Percentiles rank a stretch among this genome's conserved stretches.
Evolutionary conservation across 1,284 basidiomycete genomes (phyloP).

Genomic region (Ustilago loliicola): DNA sequence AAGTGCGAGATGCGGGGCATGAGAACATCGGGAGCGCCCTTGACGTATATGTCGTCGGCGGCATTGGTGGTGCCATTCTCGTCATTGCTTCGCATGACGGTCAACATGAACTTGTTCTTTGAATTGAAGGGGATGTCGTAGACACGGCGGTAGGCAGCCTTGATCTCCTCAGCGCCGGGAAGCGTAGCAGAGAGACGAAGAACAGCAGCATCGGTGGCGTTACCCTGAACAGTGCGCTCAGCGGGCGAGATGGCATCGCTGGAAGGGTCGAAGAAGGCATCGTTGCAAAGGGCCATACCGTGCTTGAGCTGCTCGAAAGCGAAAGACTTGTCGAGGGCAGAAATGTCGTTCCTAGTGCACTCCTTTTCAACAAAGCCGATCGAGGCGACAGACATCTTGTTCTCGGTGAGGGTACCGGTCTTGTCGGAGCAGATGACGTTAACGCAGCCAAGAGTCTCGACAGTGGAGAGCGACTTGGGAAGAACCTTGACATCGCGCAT

Average conservation of each 20-base stretch:
- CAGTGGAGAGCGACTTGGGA: constrained; percentile 77
- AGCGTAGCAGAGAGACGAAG: constrained; percentile 76
- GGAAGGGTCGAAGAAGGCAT: constrained; percentile 74
- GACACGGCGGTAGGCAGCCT: constrained; percentile 70
- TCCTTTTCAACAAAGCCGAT: constrained; percentile 69
- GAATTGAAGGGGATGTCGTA: constrained; percentile 76
- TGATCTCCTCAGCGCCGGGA: constrained; percentile 65
- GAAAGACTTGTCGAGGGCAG: constrained; percentile 24
- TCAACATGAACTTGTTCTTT: constrained; percentile 79
- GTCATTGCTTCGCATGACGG: constrained; percentile 69
- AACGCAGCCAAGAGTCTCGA: constrained; percentile 78
- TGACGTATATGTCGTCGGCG: constrained; percentile 53
- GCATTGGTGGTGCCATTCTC: constrained; percentile 65
- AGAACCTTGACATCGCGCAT: constrained; percentile 80
- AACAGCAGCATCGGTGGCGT: constrained; percentile 78
- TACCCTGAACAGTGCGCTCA: constrained; percentile 74
- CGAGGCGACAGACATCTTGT: constrained; percentile 73
- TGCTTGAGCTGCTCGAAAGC: constrained; percentile 67
- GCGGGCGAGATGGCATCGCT: constrained; percentile 34
- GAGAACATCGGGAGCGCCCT: constrained; percentile 67
- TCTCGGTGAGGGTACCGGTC: constrained; percentile 80
- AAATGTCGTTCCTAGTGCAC: constrained; percentile 34
- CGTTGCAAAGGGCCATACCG: constrained; percentile 77
- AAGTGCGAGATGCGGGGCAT: constrained; percentile 71
- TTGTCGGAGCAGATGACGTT: constrained; percentile 81